These are phyloP conservation scores for Leccinum truebloodii DNA, from an alignment of 768 basidiomycete species.

Conservation along the genomic window DNA sequence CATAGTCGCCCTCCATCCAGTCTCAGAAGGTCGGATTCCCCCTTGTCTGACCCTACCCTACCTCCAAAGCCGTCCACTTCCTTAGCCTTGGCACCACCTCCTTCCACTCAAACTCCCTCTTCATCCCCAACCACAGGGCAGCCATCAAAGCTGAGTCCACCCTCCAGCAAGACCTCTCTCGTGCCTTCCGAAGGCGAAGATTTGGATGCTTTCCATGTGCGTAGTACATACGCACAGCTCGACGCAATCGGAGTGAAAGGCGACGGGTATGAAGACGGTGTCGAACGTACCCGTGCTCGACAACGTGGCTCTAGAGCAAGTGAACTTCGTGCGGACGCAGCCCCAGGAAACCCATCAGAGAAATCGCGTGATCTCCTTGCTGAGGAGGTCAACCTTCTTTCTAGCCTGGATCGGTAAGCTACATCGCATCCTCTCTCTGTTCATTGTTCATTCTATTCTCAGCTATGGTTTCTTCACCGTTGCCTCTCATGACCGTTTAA, in stretches of 20 bases:
- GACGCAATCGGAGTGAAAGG: slow-evolving; percentile 89
- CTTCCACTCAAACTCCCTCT: slow-evolving; percentile 41
- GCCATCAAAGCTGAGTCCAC: slow-evolving; percentile 34
- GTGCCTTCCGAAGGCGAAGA: slow-evolving; percentile 80
- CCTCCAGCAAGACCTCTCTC: slow-evolving; percentile 58
- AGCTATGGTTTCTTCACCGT: slow-evolving; percentile 93
- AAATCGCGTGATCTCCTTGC: slow-evolving; percentile 66
- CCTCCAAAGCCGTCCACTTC: slow-evolving; percentile 23
- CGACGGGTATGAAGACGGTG: slow-evolving; percentile 92
- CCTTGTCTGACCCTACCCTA: slow-evolving; percentile 22
- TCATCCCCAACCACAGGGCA: slow-evolving; percentile 27
- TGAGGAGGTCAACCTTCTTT: slow-evolving; percentile 72
- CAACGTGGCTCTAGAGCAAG: slow-evolving; percentile 54
- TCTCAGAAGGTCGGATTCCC: slow-evolving; percentile 26
- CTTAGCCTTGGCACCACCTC: slow-evolving; percentile 24
- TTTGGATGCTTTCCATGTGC: slow-evolving; percentile 77
- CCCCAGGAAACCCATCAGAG: slow-evolving; percentile 56
- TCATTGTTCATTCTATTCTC: slow-evolving; percentile 15
- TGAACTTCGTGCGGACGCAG: slow-evolving; percentile 57
- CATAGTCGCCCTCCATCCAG: slow-evolving; percentile 31
- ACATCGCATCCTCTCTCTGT: slow-evolving; percentile 1
- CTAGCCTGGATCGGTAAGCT: slow-evolving; percentile 83
- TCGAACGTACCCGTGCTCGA: slow-evolving; percentile 88
- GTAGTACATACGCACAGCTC: slow-evolving; percentile 87
- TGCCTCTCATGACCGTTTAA: slow-evolving; percentile 81